Evolutionary conservation across 1,284 basidiomycete genomes (phyloP), one percentile per base, ranked within the genome.

Genomic region (Ustilago curta): DNA sequence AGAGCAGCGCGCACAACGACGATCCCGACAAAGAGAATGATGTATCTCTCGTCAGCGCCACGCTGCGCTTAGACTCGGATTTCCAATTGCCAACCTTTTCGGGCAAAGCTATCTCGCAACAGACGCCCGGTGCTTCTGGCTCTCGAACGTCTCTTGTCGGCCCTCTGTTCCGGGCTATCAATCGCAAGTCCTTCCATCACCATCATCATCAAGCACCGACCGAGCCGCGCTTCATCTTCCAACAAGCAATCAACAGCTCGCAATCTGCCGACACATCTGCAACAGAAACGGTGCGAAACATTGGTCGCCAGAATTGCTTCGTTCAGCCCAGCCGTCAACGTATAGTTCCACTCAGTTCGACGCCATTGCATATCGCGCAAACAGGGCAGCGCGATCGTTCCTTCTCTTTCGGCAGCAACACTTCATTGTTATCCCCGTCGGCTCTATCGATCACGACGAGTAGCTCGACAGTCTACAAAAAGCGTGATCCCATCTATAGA

Each of bases 11-110:
- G n/a, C 29, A 18, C 14, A 35, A 51, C 8, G 57, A 70, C 1
- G 71, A 74, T 19, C 63, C 67, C 2, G 72, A 75, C 51, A 75
- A 75, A 50, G 72, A 75, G 19, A 75, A 75, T 18, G 63, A 75
- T 31, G 49, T 58, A 2, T 64, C 66, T 3, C 57, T 65, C n/a
- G 60, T 63, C 21, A 50, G 25, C 16, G 49, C 54, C 14, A 60
- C 62, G 8, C 68, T 62, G 14, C 62, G 45, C 5, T 40, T 70
- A n/a, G 45, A 54, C 23, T 61, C 68, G 4, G 35, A 54, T 21
- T 31, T 50, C 21, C 42, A 14, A 14, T 32, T 61, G 23, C 19
- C 54, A 19, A 8, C 62, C 6, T 21, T 51, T 25, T n/a, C 37
- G 12, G 14, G 37, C 4, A 19, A 42, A 18, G 32, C 3, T 12